Percentiles rank a stretch among this genome's conserved stretches.
These are phyloP conservation scores for Solanum tacnaense DNA, from an alignment of 257 asterid genomes.

Conservation along the genomic window DNA sequence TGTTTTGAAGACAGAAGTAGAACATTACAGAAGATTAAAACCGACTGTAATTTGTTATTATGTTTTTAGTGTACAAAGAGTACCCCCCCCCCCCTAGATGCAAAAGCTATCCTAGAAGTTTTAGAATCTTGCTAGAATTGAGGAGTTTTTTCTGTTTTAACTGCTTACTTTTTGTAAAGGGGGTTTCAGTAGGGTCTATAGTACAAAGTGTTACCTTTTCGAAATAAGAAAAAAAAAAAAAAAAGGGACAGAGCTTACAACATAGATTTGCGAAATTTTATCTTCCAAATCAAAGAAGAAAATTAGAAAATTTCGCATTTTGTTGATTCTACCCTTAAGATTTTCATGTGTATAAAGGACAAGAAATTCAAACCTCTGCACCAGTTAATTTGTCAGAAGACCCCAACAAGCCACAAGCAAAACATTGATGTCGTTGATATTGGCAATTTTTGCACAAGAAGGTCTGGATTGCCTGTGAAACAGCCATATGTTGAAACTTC, in stretches of 20 bases:
- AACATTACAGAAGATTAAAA: too few relatives aligned
- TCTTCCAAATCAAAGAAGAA: not conserved
- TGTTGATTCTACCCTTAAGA: not conserved
- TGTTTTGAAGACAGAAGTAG: too few relatives aligned
- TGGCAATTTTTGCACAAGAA: conserved; percentile 59
- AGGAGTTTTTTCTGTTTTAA: not conserved
- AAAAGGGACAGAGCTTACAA: not conserved
- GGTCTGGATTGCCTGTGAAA: conserved; percentile 41
- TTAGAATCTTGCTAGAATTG: not conserved
- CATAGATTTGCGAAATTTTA: not conserved
- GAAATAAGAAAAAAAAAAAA: not conserved
- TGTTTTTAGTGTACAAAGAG: too few relatives aligned
- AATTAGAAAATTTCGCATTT: not conserved
- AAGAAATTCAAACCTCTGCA: conserved; percentile 38
- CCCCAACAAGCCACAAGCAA: conserved; percentile 56
- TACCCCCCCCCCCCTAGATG: not conserved
- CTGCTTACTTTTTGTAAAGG: not conserved
- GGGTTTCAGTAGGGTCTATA: not conserved
- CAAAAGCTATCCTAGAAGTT: not conserved
- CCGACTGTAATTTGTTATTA: too few relatives aligned
- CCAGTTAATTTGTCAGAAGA: conserved; percentile 49
- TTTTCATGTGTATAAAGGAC: not conserved
- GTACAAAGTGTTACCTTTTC: not conserved
- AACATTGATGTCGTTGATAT: conserved; percentile 58
- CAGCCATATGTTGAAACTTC: not conserved